Conservation (phyloP, 2,329 filamentous ascomycete genomes). For the Microdochium trichocladiopsis region DNA sequence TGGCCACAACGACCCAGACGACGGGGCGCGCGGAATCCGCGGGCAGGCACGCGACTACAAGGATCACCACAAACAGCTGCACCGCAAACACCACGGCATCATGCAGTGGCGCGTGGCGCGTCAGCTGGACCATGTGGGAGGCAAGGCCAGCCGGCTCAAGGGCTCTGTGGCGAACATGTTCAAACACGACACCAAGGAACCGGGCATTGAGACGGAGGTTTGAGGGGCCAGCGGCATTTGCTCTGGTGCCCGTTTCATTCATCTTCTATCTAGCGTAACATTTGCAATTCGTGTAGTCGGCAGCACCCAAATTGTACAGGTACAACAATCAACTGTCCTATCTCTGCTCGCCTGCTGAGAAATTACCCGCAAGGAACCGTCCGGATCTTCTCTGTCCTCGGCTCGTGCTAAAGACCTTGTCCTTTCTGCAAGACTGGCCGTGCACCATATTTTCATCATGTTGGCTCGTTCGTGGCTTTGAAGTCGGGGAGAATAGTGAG, state of each 20-base stretch:
- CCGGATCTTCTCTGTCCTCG: no score
- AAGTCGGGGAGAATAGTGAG: no score
- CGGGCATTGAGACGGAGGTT: conserved; percentile 63
- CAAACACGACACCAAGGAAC: conserved; percentile 49
- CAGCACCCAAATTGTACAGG: no score
- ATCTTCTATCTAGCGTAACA: neutral
- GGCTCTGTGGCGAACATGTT: conserved; percentile 51
- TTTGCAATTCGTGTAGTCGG: neutral
- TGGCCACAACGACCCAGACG: conserved; percentile 29
- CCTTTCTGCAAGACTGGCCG: no score
- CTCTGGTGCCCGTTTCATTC: no score
- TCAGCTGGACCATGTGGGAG: conserved; percentile 42
- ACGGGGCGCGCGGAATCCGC: conserved; percentile 35
- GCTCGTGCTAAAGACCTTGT: no score
- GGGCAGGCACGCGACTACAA: conserved; percentile 54
- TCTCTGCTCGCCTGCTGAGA: no score
- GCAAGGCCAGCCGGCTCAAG: conserved; percentile 48
- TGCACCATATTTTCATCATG: no score
- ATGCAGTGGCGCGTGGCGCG: conserved; percentile 66
- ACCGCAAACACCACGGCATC: conserved; percentile 58
- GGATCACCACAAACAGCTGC: conserved; percentile 49
- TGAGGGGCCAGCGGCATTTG: no score
- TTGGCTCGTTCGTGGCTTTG: no score
- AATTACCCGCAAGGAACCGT: no score
- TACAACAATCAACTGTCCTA: no score